Evolutionary conservation across 179 eudicot genomes (phyloP).

Genomic region (Gypsophila paniculata): DNA sequence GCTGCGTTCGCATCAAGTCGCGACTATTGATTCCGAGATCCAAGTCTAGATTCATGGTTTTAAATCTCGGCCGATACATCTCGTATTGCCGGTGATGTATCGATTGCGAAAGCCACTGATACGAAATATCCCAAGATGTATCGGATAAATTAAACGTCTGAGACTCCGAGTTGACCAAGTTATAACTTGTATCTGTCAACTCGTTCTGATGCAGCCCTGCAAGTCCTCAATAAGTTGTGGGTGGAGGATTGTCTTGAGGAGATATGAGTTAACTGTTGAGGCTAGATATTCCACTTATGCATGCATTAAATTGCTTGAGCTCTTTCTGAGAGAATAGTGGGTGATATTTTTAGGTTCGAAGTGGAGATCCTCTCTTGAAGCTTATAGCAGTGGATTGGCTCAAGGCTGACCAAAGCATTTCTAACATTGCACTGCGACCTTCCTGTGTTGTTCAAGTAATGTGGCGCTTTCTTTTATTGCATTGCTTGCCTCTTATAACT

Average conservation of each 20-base stretch:
- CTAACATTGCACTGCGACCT: slow-evolving; percentile 80
- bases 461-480: not conserved
- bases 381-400: slow-evolving; percentile 97
- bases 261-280: not conserved
- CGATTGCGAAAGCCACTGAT: not conserved
- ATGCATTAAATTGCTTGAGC: slow-evolving; percentile 5
- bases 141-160: no score
- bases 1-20: not conserved
- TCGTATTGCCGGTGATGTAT: not conserved
- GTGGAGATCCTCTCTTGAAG: slow-evolving; percentile 91
- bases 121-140: no score
- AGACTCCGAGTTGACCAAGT: no score
- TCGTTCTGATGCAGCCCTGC: not conserved
- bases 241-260: slow-evolving; percentile 2
- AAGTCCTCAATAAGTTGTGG: not conserved
- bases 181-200: no score
- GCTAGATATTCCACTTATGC: slow-evolving; percentile 14
- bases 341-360: slow-evolving; percentile 54
- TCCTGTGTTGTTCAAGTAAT: slow-evolving; percentile 79
- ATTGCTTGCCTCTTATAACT: not conserved
- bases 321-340: not conserved
- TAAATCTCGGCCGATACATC: no score
- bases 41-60: no score
- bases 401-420: slow-evolving; percentile 61
- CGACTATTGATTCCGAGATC: not conserved